These are phyloP conservation scores for Phytophthora pinifolia DNA, from an alignment of 352 stramenopile genomes.

Conservation along the genomic window DNA sequence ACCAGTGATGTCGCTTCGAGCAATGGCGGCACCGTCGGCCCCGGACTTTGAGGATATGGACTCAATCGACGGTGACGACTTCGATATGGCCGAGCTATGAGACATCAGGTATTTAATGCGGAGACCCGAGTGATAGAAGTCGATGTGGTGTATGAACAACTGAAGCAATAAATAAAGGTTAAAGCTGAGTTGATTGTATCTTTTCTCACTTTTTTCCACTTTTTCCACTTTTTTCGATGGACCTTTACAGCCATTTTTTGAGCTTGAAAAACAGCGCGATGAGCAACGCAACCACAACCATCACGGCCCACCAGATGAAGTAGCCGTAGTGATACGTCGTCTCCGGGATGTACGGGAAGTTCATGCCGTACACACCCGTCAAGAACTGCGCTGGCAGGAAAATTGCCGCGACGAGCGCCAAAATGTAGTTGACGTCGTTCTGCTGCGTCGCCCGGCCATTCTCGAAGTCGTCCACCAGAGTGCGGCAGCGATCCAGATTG, in stretches of 20 bases:
- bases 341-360: slow-evolving; percentile 84
- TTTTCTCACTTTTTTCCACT: too few relatives aligned
- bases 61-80: slow-evolving; percentile 23
- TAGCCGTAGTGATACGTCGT: slow-evolving; percentile 68
- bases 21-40: slow-evolving; percentile 39
- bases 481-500: slow-evolving; percentile 63
- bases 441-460: slow-evolving; percentile 58
- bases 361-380: slow-evolving; percentile 86
- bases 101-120: slow-evolving; percentile 28
- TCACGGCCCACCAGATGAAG: slow-evolving; percentile 67
- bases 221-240: too few relatives aligned
- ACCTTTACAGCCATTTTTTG: slow-evolving; percentile 54
- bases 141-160: slow-evolving; percentile 16
- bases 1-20: slow-evolving; percentile 29
- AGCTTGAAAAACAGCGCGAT: slow-evolving; percentile 62
- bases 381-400: slow-evolving; percentile 84
- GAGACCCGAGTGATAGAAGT: slow-evolving; percentile 30
- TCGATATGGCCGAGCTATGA: slow-evolving; percentile 32
- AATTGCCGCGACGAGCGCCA: slow-evolving; percentile 76
- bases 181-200: too few relatives aligned
- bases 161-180: slow-evolving; percentile 15
- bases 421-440: slow-evolving; percentile 70
- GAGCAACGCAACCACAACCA: slow-evolving; percentile 38
- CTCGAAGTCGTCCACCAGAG: slow-evolving; percentile 66
- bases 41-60: slow-evolving; percentile 40